Base-by-base conservation (phyloP, 2,329 filamentous ascomycete genomes). In the Aspergillus sp. region DNA sequence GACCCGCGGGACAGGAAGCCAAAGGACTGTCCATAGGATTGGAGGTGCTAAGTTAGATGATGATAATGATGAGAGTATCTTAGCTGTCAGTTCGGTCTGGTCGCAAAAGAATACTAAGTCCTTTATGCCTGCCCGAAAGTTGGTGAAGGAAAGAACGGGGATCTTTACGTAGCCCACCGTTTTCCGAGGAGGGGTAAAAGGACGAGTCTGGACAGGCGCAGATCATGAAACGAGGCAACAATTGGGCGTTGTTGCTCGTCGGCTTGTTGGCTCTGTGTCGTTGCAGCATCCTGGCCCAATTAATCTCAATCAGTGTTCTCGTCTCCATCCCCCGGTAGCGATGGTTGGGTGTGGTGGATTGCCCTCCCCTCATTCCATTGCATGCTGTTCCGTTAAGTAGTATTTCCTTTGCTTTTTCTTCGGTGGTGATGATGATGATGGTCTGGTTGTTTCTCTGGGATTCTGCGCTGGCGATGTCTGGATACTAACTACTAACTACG, bases 151-250 rank as follows among this genome's bases (percentile, higher is more conserved):
- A 50, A 27, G 57, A 57, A 57, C 41, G 53, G 56, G 42, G 60
- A 66, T 59, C 67, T 62, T 68, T 64, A 64, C 60, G 61, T 62
- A 64, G 64, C 39, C 57, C 61, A 57, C 55, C 39, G 47, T 63
- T 54, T 36, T 59, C 60, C 57, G 62, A 63, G 62, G 53, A 68
- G 67, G 67, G 67, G 67, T 68, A 69, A 68, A 58, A 56, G 57
- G 51, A 60, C 58, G 54, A 66, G 65, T 67, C 66, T 66, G 63
- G 66, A 68, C 66, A 66, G 60, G 64, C 66, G 66, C 64, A 68
- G 68, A 70, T 68, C 65, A 68, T 65, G 62, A 68, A 69, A 68
- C 64, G 62, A 67, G 59, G 57, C 62, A 66, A 54, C 62, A 66
- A 68, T 69, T 67, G 64, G 64, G 62, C 57, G 62, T 51, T 48